Evolutionary conservation across 164 flowering plant species (phyloP), one percentile per base, ranked within the genome.

Genomic region (Tetrastigma voinierianum): DNA sequence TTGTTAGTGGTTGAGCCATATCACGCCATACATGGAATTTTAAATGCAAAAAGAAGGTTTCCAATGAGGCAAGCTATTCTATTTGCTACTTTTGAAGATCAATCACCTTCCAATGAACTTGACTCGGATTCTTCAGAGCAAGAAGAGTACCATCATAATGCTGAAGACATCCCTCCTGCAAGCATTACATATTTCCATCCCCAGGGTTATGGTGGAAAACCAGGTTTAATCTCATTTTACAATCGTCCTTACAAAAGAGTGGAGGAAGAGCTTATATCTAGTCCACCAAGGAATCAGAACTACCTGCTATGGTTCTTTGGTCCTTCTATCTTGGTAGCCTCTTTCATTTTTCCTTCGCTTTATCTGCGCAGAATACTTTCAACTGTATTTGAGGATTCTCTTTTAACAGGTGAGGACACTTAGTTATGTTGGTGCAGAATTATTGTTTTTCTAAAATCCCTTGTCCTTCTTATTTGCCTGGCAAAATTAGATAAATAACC

Each of bases 311-410:
- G 92, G 92, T 78, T 91, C 68, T 49, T 86, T 67, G 96, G 96
- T 62, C 98, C 98, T 8, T 74, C 88, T 54, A 84, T 91, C 13
- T 91, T 94, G 53, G 92, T 94, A 12, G 90, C 96, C n/a, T 89
- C 98, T 56, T 91, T 91, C 75, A 83, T 94, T 66, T 71, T 91
- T 24, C 98, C 97, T 23, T 90, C 97, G 44, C 84, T 95, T 32
- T 95, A 91, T 78, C 65, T 91, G 78, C 90, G 96, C 66, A 83
- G 78, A 72, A 74, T 94, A 63, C 74, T 95, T 20, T 91, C 97
- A 13, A 68, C 82, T 19, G 67, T 94, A 71, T 94, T 94, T 80
- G 98, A 94, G 76, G 98, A 94, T 76, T 94, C 98, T 65, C 85
- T 94, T 67, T 74, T 94, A 75, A 91, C 97, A 59, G 97, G 97